Conservation (phyloP, 2,329 filamentous ascomycete species). For the Zymoseptoria pseudotritici region DNA sequence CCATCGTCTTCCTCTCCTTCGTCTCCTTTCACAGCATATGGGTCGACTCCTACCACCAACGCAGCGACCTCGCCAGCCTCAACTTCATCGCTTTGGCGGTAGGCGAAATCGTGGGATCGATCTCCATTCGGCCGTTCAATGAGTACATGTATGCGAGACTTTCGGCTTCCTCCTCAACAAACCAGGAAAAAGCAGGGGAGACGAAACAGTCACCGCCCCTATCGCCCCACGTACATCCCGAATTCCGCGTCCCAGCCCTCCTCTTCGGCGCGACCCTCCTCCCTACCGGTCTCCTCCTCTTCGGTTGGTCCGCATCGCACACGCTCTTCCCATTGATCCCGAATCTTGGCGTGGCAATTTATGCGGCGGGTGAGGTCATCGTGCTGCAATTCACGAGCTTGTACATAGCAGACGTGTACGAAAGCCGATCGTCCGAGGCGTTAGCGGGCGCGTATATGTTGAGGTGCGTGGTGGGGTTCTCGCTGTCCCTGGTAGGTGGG, state of each 20-base stretch:
- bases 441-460: constrained; percentile 58
- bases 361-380: constrained; percentile 46
- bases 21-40: constrained; percentile 27
- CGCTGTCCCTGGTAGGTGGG: constrained; percentile 51
- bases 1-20: constrained; percentile 27
- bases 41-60: constrained; percentile 19
- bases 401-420: constrained; percentile 58
- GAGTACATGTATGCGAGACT: constrained; percentile 24
- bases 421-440: constrained; percentile 53
- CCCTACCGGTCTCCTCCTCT: constrained; percentile 34
- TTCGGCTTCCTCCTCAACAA: constrained; percentile 14
- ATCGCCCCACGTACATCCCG: constrained; percentile 25
- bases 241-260: constrained; percentile 37
- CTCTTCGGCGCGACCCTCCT: constrained; percentile 6
- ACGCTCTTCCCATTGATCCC: constrained; percentile 49
- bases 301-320: constrained; percentile 49
- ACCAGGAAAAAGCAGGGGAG: constrained; percentile 1
- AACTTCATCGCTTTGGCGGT: constrained; percentile 24
- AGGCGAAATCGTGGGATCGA: constrained; percentile 31
- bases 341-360: constrained; percentile 48
- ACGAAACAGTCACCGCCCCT: background rate
- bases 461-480: constrained; percentile 47
- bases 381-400: constrained; percentile 50
- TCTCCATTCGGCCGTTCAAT: constrained; percentile 17
- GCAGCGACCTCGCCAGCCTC: constrained; percentile 21